These are phyloP conservation scores for Malbranchea cinnamomea DNA, from an alignment of 2,329 filamentous ascomycete species.

Conservation along the genomic window DNA sequence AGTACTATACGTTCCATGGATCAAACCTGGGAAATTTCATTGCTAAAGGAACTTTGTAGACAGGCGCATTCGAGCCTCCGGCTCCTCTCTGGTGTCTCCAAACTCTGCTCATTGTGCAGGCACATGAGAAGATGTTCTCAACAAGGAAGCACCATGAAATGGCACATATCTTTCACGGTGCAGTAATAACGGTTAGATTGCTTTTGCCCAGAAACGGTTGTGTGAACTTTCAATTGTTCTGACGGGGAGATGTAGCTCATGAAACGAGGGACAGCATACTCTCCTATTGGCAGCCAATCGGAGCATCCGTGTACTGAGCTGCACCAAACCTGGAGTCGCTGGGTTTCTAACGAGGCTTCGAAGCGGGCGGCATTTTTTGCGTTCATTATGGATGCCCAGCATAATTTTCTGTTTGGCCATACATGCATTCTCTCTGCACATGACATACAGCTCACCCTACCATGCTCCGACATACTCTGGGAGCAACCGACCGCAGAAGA, in stretches of 20 bases:
- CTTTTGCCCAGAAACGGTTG: slow-evolving; percentile 2
- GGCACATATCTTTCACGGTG: slow-evolving; percentile 17
- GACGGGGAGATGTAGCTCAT: slow-evolving; percentile 10
- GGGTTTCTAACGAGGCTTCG: slow-evolving; percentile 15
- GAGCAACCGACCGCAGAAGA: slow-evolving; percentile 11
- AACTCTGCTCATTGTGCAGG: slow-evolving; percentile 15
- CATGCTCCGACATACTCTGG: slow-evolving; percentile 15
- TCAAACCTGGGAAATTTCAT: background rate
- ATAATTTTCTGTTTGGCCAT: slow-evolving; percentile 17
- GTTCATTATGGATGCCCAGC: slow-evolving; percentile 18
- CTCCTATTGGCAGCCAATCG: background rate
- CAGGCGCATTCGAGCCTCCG: slow-evolving; percentile 14
- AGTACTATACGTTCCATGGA: slow-evolving; percentile 1
- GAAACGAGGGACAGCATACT: slow-evolving; percentile 14
- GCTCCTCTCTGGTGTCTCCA: slow-evolving; percentile 17
- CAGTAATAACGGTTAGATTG: slow-evolving; percentile 14
- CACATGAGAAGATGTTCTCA: slow-evolving; percentile 16
- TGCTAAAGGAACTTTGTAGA: slow-evolving; percentile 8
- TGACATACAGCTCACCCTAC: slow-evolving; percentile 15
- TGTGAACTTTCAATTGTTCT: too few relatives aligned
- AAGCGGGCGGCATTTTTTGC: slow-evolving; percentile 16
- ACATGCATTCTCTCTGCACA: slow-evolving; percentile 15
- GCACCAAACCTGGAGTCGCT: slow-evolving; percentile 13
- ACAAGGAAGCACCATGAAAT: slow-evolving; percentile 16
- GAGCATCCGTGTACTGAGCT: slow-evolving; percentile 4